Evolutionary conservation across 108 stramenopile species (phyloP), one percentile per base, ranked within the genome.

Genomic region (Pseudonitzschia multistriata): DNA sequence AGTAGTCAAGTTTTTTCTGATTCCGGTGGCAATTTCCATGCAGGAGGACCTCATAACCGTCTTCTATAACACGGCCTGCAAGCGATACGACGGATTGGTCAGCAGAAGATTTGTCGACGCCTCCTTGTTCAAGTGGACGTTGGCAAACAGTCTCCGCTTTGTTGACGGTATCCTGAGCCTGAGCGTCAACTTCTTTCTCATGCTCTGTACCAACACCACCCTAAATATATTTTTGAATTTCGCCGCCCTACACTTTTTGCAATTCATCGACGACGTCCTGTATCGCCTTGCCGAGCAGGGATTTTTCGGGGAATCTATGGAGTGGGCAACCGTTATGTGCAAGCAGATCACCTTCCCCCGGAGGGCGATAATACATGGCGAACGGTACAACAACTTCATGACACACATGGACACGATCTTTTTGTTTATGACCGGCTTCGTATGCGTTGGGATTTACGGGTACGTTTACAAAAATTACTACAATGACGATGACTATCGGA

Each of bases 201-300:
- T 81, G 45, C 40, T 88, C 47, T 62, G 84, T 19, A 78, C 79
- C 54, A 68, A 70, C 31, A 69, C 71, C 17, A 72, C 85, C 17
- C 31, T 83, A 14, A 49, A 42, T 1, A 55, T 83, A 24, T 88
- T 88, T 69, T 49, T 88, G 39, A 88, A 85, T 64, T 88, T 88
- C 68, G 87, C 87, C 19, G 87, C 87, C 3, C 62, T 88, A 3
- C 75, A 77, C 29, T 88, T 88, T 79, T 65, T 88, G 28, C 78
- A 79, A 67, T 75, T 36, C 34, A 79, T 88, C 39, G 87, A 88
- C 66, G 82, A 88, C 62, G 61, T 87, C 8, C 79, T 79, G 22
- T 79, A 84, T 36, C 57, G 72, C 15, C 57, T 87, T 57, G 81
- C 75, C 0, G 72, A 60, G 3, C 62, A 84, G 63, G 85, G 85